A percentile compares a stretch with the other conserved stretches of the same genome.
Evolutionary conservation across 2,329 filamentous ascomycete genomes (phyloP).

Genomic region (Pyricularia pennisetigena): DNA sequence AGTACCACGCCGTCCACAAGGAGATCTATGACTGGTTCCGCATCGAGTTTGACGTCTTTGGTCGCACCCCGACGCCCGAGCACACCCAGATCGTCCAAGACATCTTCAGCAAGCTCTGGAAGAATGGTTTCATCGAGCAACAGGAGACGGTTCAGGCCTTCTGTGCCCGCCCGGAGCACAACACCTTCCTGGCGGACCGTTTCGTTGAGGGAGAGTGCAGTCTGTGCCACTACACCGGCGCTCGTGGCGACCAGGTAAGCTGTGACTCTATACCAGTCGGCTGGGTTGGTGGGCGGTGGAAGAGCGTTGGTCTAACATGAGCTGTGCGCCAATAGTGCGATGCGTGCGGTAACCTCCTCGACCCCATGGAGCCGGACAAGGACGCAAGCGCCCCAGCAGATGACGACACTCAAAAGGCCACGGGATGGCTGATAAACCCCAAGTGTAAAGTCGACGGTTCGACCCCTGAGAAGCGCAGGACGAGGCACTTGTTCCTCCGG

Average conservation of each 20-base stretch:
- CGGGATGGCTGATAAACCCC: constrained; percentile 55
- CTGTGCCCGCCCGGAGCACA: constrained; percentile 53
- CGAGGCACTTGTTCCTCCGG: constrained; percentile 84
- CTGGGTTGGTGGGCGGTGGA: neutral
- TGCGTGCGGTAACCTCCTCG: constrained; percentile 61
- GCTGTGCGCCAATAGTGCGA: constrained; percentile 22
- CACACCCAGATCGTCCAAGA: constrained; percentile 91
- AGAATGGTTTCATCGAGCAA: constrained; percentile 84
- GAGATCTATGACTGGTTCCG: constrained; percentile 95
- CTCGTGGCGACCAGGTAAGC: constrained; percentile 49
- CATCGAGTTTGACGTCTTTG: constrained; percentile 91
- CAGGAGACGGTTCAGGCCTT: constrained; percentile 82
- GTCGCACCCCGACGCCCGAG: constrained; percentile 76
- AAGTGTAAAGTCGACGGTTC: constrained; percentile 89
- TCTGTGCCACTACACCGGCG: constrained; percentile 61
- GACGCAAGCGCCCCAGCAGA: neutral
- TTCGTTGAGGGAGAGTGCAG: constrained; percentile 74
- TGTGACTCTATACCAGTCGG: neutral
- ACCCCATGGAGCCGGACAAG: constrained; percentile 46
- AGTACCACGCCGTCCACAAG: constrained; percentile 83
- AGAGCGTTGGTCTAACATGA: neutral
- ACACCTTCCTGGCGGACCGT: constrained; percentile 68
- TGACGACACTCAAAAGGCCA: neutral
- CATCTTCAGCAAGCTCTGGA: constrained; percentile 78
- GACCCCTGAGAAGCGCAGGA: constrained; percentile 54